Evolutionary conservation across 2,329 filamentous ascomycete species (phyloP), one percentile per base, ranked within the genome.

Genomic region (Cordyceps tenuipes): DNA sequence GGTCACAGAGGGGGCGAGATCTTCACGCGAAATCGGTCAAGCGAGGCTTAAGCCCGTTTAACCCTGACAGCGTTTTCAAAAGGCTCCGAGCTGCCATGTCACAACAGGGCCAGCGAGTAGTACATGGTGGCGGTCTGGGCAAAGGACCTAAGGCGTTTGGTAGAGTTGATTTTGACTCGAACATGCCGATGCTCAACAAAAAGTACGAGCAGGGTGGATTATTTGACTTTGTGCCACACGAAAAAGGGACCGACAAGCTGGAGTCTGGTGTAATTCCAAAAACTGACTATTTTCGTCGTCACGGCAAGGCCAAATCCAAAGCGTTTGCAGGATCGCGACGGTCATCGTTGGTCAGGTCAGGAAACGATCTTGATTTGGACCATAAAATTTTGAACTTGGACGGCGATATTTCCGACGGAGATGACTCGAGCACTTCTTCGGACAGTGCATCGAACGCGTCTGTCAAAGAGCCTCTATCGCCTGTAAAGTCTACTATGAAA

Each of bases 151-250:
- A 77, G 61, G 73, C 80, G 12, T 85, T 83, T 63, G 79, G 81
- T 36, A 82, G 77, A 63, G 74, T 85, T 34, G 73, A 79, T 44
- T 82, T 85, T 53, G 79, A 82, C 29, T 76, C 79, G 5, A 75
- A 75, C 17, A 71, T 84, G 36, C 78, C 81, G 0, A 69, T 78
- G 59, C 80, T 82, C 48, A 82, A 80, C 63, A 82, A 79, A 63
- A 85, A 85, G 64, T 85, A 85, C 63, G 78, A 82, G 63, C 77
- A 78, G 50, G 80, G 78, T 5, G 82, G 82, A 15, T 75, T 77
- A 2, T 85, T 82, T 62, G 77, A 81, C 61, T 81, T 76, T 52
- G 64, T 63, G n/a, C 36, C 55, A 21, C 12, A n/a, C 26, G 46
- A 50, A 5, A 53, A 57, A 53, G 39, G 41, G 48, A 34, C 56